A percentile compares a stretch with the other conserved stretches of the same genome.
Conservation (phyloP, 345 rosid genomes). For the Sapria himalayana region DNA sequence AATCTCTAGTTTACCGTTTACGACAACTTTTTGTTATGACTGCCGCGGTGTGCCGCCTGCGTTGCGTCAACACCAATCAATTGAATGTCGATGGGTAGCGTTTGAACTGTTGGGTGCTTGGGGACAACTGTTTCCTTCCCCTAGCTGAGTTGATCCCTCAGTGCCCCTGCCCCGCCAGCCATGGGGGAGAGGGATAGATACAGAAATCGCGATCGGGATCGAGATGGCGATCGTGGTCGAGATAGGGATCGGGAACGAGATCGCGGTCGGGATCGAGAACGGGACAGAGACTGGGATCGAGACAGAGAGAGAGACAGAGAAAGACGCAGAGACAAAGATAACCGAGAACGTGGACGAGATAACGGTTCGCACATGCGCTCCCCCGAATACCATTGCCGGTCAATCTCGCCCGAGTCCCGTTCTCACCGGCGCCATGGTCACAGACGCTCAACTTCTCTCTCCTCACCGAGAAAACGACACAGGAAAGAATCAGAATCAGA, state of each 20-base stretch:
- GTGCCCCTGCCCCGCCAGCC: neutral
- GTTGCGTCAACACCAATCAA: no score
- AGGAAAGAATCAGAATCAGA: conserved; percentile 26
- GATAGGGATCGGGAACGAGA: conserved; percentile 26
- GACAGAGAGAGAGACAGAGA: conserved; percentile 25
- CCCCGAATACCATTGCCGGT: conserved; percentile 23
- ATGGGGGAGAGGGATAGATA: conserved; percentile 26
- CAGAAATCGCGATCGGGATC: conserved; percentile 14
- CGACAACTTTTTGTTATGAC: no score
- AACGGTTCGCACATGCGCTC: conserved; percentile 41
- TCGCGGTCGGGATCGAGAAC: conserved; percentile 27
- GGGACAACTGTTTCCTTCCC: neutral
- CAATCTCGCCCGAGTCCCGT: conserved; percentile 43
- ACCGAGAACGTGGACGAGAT: conserved; percentile 25
- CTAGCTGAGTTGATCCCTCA: no score
- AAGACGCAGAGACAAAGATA: conserved; percentile 12
- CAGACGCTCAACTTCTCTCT: conserved; percentile 39
- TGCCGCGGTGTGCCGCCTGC: no score
- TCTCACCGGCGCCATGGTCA: conserved; percentile 29
- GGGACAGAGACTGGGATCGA: conserved; percentile 18
- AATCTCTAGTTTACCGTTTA: no score
- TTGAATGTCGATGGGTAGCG: neutral
- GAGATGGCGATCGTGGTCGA: conserved; percentile 16
- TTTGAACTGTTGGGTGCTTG: neutral
- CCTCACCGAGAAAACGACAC: conserved; percentile 32